Conservation (phyloP, 2,329 filamentous ascomycete genomes). For the Stachybotrys echinatus region DNA sequence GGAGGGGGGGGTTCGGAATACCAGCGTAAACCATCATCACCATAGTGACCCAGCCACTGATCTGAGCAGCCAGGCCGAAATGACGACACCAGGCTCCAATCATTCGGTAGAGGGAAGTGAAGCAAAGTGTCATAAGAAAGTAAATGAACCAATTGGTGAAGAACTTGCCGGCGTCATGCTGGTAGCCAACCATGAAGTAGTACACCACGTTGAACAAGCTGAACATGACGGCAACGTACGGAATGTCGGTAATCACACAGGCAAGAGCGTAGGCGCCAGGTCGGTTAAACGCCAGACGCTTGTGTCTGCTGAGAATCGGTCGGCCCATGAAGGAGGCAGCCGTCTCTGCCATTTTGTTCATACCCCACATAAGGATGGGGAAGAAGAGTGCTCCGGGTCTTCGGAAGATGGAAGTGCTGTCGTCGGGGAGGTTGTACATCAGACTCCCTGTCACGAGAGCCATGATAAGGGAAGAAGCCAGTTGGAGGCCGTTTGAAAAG, state of each 20-base stretch:
- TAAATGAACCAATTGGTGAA: conserved; percentile 62
- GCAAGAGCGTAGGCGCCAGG: conserved; percentile 29
- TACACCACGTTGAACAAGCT: conserved; percentile 42
- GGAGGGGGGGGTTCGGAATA: conserved; percentile 9
- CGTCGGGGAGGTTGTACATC: conserved; percentile 56
- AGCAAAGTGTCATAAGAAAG: conserved; percentile 50
- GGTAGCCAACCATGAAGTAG: conserved; percentile 26
- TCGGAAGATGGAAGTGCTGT: conserved; percentile 53
- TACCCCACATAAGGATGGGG: conserved; percentile 29
- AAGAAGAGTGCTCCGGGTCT: conserved; percentile 26
- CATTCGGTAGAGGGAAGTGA: conserved; percentile 61
- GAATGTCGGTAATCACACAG: conserved; percentile 33
- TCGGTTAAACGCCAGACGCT: conserved; percentile 23
- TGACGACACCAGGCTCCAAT: conserved; percentile 58
- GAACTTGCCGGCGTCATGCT: conserved; percentile 34
- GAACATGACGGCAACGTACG: conserved; percentile 43
- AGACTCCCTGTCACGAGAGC: conserved; percentile 60
- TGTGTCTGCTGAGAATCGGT: conserved; percentile 24
- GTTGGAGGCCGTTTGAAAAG: conserved; percentile 20
- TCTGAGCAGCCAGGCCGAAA: conserved; percentile 19
- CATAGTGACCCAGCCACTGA: conserved; percentile 18
- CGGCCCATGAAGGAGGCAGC: conserved; percentile 22
- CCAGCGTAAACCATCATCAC: conserved; percentile 22
- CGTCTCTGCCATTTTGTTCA: conserved; percentile 36
- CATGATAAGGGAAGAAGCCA: conserved; percentile 59